Evolutionary conservation across 2,329 filamentous ascomycete genomes (phyloP).

Genomic region (Sphaerulina vaccinii): DNA sequence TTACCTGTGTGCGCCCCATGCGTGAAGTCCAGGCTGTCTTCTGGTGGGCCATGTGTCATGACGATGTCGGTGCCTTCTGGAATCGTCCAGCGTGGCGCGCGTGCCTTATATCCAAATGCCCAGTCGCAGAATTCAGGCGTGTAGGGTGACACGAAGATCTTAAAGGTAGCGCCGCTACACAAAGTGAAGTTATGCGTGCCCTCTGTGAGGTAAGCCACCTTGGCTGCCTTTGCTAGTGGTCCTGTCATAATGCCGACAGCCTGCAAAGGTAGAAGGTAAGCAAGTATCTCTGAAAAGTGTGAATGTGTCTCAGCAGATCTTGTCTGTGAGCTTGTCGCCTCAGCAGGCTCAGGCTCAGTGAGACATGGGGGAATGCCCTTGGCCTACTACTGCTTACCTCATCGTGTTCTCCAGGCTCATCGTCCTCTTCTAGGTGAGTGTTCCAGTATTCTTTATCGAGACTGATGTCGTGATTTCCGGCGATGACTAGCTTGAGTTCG

Average conservation of each 20-base stretch:
- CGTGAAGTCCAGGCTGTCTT: constrained; percentile 26
- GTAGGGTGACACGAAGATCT: constrained; percentile 53
- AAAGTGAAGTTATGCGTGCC: constrained; percentile 48
- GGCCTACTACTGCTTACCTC: too few species aligned
- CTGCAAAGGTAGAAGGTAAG: too few species aligned
- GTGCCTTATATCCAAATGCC: constrained; percentile 55
- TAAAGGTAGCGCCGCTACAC: constrained; percentile 48
- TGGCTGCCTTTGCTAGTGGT: constrained; percentile 39
- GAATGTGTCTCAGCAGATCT: too few species aligned
- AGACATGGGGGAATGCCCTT: too few species aligned
- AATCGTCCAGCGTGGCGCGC: constrained; percentile 39
- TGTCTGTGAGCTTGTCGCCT: too few species aligned
- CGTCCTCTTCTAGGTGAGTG: constrained; percentile 34
- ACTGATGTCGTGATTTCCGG: constrained; percentile 38
- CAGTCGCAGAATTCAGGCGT: constrained; percentile 53
- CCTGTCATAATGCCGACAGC: constrained; percentile 19
- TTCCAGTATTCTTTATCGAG: constrained; percentile 39
- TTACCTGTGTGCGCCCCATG: background rate
- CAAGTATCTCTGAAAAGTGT: too few species aligned
- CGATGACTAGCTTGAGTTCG: constrained; percentile 38
- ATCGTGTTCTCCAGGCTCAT: constrained; percentile 29
- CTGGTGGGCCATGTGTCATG: constrained; percentile 42
- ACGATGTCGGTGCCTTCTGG: constrained; percentile 37
- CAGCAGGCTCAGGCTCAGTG: too few species aligned
- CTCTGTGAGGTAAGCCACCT: constrained; percentile 56